Percentiles rank a stretch among this genome's conserved stretches.
phyloP scores from a whole-genome alignment of 1,139 yeast genomes.

The Kodamaea plutei region DNA sequence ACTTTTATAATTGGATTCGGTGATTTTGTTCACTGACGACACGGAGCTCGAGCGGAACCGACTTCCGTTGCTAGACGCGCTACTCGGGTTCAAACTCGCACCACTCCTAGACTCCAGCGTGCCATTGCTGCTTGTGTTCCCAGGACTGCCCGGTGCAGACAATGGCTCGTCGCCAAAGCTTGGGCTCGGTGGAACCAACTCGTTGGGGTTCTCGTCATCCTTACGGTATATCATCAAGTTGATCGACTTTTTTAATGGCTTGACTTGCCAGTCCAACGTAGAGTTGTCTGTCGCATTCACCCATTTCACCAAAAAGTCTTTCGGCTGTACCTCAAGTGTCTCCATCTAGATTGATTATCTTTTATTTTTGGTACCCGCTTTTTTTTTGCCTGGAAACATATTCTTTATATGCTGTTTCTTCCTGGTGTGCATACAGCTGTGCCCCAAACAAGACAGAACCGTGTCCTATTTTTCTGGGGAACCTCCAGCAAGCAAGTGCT shows the following conservation, averaged over 20 bases:
- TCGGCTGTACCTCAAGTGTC: conserved; percentile 83
- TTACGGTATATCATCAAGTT: conserved; percentile 57
- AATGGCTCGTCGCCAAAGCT: conserved; percentile 1
- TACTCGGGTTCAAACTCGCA: background rate
- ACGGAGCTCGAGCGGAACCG: conserved; percentile 33
- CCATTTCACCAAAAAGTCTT: conserved; percentile 90
- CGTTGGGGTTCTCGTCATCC: conserved; percentile 17
- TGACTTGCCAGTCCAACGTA: conserved; percentile 71
- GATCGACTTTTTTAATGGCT: conserved; percentile 81
- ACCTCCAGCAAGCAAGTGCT: too few species aligned
- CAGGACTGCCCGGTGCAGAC: background rate
- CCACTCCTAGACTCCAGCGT: conserved; percentile 1
- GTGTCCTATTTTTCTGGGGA: too few species aligned
- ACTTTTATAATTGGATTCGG: conserved; percentile 30
- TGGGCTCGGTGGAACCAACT: conserved; percentile 5
- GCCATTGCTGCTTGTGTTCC: background rate
- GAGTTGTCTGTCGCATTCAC: conserved; percentile 68
- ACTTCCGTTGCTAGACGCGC: conserved; percentile 3
- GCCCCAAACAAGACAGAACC: too few species aligned
- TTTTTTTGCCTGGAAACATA: background rate
- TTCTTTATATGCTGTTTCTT: background rate
- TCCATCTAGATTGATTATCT: conserved; percentile 51
- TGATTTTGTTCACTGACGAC: conserved; percentile 36
- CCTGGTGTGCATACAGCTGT: conserved; percentile 2
- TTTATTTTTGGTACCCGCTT: too few species aligned